Evolutionary conservation across 2,329 filamentous ascomycete genomes (phyloP), one percentile per base, ranked within the genome.

Genomic region (Diplodia mutila): DNA sequence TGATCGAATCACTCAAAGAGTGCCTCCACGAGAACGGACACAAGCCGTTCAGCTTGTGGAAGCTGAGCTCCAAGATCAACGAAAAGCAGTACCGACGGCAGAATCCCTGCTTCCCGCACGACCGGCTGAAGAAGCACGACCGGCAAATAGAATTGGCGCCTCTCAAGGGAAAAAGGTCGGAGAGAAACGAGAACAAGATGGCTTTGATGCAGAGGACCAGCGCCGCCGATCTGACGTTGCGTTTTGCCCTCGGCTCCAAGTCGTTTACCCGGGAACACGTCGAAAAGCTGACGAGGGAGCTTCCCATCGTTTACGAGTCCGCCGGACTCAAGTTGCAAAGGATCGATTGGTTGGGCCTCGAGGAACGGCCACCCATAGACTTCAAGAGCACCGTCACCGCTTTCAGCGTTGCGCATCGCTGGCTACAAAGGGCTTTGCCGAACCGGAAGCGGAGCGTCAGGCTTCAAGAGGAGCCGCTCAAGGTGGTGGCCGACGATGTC

Each of bases 111-210:
- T 69, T 71, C 0, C 68, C 77, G 0, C 78, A 76, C 74, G 68
- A 65, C 14, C 72, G 75, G 3, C 59, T 69, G 16, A 69, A 70
- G 34, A 72, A 73, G 42, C 37, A 70, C 42, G 73, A 76, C 4
- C 71, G 74, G 4, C 72, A 78, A 21, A 78, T 78, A 6, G 73
- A 73, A 9, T 70, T 79, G 1, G 70, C 73, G 5, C 76, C 76
- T 1, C 67, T 78, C 3, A 46, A 61, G n/a, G 74, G 73, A 39
- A 67, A 69, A 2, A 42, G 63, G 4, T 63, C 69, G 32, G 25
- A 68, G 0, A 66, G 69, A 4, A 48, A 69, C 8, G 42, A 67
- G 8, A 71, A 70, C 6, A 51, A 68, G 39, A 63, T 67, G 14
- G 55, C 42, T 11, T 49, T 67, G n/a, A 57, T 55, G 42, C 68